phyloP scores from a whole-genome alignment of 179 eudicot species.

The Gypsophila paniculata region DNA sequence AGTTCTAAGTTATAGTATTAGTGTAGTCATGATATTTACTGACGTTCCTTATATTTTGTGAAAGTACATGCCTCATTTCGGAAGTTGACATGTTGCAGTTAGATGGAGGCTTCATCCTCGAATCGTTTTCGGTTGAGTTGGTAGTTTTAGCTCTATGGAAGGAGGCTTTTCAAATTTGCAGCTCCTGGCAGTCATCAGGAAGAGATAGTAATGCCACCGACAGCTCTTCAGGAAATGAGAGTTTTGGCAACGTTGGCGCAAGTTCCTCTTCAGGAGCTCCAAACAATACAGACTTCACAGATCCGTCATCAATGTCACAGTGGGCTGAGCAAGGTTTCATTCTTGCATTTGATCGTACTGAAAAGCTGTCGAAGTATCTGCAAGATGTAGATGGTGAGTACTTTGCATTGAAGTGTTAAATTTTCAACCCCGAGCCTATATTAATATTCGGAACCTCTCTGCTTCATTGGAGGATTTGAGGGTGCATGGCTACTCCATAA shows the following conservation, averaged over 20 bases:
- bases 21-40: too few species aligned
- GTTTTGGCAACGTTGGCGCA: slow-evolving; percentile 18
- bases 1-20: too few species aligned
- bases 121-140: slow-evolving; percentile 46
- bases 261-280: slow-evolving; percentile 19
- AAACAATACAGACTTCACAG: slow-evolving; percentile 25
- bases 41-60: too few species aligned
- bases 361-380: slow-evolving; percentile 35
- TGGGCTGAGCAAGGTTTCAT: slow-evolving; percentile 50
- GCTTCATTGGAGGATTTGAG: too few species aligned
- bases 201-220: slow-evolving; percentile 18
- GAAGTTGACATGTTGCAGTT: slow-evolving; percentile 33
- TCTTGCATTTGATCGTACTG: slow-evolving; percentile 40
- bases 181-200: slow-evolving; percentile 29
- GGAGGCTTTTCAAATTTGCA: slow-evolving; percentile 34
- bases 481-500: too few species aligned
- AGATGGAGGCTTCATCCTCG: slow-evolving; percentile 38
- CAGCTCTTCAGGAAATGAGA: slow-evolving; percentile 27
- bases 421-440: too few species aligned
- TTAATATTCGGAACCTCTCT: too few species aligned
- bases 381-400: slow-evolving; percentile 39
- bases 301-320: slow-evolving; percentile 28
- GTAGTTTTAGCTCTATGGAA: slow-evolving; percentile 50
- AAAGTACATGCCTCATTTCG: not conserved
- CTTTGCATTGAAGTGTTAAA: not conserved